Percentiles rank a stretch among this genome's conserved stretches.
Conservation (phyloP, 1,284 basidiomycete species). For the Fistulinella cinereoalba region DNA sequence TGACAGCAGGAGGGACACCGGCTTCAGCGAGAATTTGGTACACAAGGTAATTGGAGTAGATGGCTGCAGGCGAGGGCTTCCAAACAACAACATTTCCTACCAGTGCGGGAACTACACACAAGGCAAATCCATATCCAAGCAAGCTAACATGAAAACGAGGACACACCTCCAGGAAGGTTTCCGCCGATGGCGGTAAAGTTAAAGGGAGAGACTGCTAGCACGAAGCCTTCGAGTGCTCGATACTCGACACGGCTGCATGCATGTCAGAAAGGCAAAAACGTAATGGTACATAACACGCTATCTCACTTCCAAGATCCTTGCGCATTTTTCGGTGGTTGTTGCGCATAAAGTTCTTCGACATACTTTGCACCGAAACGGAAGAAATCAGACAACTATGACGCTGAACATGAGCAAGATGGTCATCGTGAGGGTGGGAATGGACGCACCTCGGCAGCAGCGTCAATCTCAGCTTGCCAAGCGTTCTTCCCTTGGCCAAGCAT, state of each 20-base stretch:
- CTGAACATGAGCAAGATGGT: slow-evolving; percentile 1
- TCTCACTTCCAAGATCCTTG: slow-evolving; percentile 92
- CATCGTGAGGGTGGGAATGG: neutral
- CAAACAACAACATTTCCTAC: slow-evolving; percentile 95
- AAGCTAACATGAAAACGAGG: slow-evolving; percentile 1
- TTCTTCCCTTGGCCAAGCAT: slow-evolving; percentile 99
- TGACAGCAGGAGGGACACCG: slow-evolving; percentile 90
- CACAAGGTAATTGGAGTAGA: slow-evolving; percentile 92
- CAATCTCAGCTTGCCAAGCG: slow-evolving; percentile 99
- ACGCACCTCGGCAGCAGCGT: slow-evolving; percentile 92
- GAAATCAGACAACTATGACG: slow-evolving; percentile 81
- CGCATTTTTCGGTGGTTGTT: slow-evolving; percentile 88
- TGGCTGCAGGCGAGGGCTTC: slow-evolving; percentile 97
- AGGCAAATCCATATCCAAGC: slow-evolving; percentile 2
- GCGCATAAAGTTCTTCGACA: slow-evolving; percentile 90
- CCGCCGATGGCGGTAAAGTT: slow-evolving; percentile 98
- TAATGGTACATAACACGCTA: neutral
- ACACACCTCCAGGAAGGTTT: slow-evolving; percentile 76
- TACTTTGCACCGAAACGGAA: slow-evolving; percentile 96
- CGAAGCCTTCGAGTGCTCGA: slow-evolving; percentile 95
- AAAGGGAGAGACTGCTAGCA: slow-evolving; percentile 96
- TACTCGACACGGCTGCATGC: slow-evolving; percentile 83
- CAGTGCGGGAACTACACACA: slow-evolving; percentile 74
- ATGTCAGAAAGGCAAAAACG: slow-evolving; percentile 2
- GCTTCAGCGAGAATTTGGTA: slow-evolving; percentile 94